These are phyloP conservation scores for Cryptosporidium bovis DNA, from an alignment of 169 alveolate genomes.

Conservation along the genomic window DNA sequence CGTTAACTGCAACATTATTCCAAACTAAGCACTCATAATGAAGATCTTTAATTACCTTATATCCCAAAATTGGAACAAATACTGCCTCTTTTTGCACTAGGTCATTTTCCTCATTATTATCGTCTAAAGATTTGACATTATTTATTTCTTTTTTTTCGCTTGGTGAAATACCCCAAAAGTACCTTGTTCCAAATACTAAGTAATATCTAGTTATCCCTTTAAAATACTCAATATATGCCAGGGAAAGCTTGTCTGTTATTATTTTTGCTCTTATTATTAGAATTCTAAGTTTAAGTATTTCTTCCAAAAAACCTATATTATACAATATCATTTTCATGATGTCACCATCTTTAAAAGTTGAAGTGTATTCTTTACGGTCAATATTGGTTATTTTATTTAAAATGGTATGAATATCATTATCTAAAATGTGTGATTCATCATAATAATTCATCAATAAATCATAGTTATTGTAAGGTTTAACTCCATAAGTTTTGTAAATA, in stretches of 20 bases:
- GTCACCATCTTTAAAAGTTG: neutral
- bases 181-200: constrained; percentile 50
- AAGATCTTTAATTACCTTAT: neutral
- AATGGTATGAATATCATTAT: neutral
- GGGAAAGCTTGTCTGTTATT: constrained; percentile 6
- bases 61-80: constrained; percentile 41
- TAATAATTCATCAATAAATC: constrained; percentile 11
- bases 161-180: constrained; percentile 7
- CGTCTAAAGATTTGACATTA: neutral
- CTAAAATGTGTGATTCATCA: neutral
- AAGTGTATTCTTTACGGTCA: neutral
- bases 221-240: constrained; percentile 27
- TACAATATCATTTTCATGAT: neutral
- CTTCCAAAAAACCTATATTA: constrained; percentile 9
- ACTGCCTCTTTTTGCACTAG: neutral
- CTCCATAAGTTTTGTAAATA: neutral
- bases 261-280: constrained; percentile 7
- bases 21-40: constrained; percentile 17
- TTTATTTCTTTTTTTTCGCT: neutral
- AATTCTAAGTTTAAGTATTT: constrained; percentile 11
- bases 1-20: neutral
- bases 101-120: neutral
- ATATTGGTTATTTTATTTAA: neutral
- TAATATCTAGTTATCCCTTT: constrained; percentile 29
- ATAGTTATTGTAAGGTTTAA: constrained; percentile 17